phyloP scores from a whole-genome alignment of 768 basidiomycete genomes.

The Pleurotus platypus region DNA sequence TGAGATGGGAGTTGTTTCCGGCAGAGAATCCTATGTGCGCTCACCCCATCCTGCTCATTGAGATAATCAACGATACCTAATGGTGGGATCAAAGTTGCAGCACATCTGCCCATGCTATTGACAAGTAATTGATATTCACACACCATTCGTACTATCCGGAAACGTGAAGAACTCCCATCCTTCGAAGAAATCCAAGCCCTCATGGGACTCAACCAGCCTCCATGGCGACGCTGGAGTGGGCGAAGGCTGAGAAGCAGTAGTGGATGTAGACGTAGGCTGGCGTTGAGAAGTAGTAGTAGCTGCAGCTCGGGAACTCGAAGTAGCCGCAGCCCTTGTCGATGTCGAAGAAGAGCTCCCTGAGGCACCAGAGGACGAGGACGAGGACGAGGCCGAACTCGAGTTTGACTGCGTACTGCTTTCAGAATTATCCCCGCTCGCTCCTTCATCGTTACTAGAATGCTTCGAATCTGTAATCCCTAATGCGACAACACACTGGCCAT shows the following conservation, averaged over 20 bases:
- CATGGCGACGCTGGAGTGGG: conserved; percentile 42
- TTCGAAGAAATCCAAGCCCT: conserved; percentile 77
- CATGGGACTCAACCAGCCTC: conserved; percentile 58
- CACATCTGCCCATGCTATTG: neutral
- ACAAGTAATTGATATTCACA: conserved; percentile 11
- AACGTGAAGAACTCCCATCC: conserved; percentile 72
- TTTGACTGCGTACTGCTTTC: conserved; percentile 4
- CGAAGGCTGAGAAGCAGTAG: too few species aligned
- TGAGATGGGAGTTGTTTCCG: conserved; percentile 4
- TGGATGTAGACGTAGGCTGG: too few species aligned
- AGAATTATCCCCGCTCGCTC: conserved; percentile 1
- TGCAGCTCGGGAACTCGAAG: conserved; percentile 9
- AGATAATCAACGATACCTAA: conserved; percentile 58
- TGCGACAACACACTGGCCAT: conserved; percentile 42
- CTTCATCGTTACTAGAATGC: conserved; percentile 14
- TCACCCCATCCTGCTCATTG: conserved; percentile 55
- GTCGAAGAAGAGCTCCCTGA: neutral
- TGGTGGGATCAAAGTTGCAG: neutral
- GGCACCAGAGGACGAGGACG: conserved; percentile 16
- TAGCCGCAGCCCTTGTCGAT: neutral
- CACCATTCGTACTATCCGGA: conserved; percentile 75
- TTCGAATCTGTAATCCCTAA: conserved; percentile 24
- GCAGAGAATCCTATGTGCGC: conserved; percentile 16
- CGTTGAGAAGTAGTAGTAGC: conserved; percentile 12
- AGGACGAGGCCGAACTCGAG: neutral